Percentiles rank a stretch among this genome's conserved stretches.
Conservation (phyloP, 495 filamentous ascomycete species). For the Annulohypoxylon maeteangense region DNA sequence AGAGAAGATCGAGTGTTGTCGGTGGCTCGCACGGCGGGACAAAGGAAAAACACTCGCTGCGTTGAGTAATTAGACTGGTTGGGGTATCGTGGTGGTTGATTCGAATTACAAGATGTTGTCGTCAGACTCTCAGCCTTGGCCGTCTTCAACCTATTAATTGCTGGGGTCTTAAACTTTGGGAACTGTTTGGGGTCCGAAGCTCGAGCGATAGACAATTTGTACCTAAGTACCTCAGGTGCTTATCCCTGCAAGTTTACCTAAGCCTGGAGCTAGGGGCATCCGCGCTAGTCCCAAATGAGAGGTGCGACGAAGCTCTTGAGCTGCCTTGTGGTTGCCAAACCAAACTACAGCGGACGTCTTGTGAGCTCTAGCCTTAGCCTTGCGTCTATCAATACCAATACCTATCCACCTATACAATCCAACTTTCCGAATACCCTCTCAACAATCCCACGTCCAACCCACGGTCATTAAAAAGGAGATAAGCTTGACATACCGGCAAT, state of each 20-base stretch:
- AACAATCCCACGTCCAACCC: constrained; percentile 24
- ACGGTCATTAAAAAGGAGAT: not conserved
- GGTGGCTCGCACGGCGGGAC: not conserved
- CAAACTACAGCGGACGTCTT: constrained; percentile 21
- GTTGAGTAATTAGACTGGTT: constrained; percentile 5
- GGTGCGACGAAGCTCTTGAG: constrained; percentile 51
- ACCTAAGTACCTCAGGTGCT: constrained; percentile 7
- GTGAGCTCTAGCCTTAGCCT: constrained; percentile 38
- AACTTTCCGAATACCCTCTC: constrained; percentile 44
- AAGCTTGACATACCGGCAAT: constrained; percentile 48
- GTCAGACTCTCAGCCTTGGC: constrained; percentile 51
- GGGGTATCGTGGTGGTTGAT: constrained; percentile 32
- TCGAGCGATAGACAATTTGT: constrained; percentile 43
- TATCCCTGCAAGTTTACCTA: constrained; percentile 27
- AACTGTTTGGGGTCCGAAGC: constrained; percentile 32
- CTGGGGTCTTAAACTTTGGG: not conserved
- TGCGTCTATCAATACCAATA: constrained; percentile 26
- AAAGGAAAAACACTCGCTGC: constrained; percentile 12
- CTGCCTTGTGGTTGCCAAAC: constrained; percentile 45
- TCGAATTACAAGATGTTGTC: constrained; percentile 45
- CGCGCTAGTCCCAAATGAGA: constrained; percentile 39
- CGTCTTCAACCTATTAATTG: constrained; percentile 26
- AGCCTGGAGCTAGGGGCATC: constrained; percentile 22
- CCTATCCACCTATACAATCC: constrained; percentile 22
- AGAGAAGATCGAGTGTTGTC: not conserved